Percentiles rank a stretch among this genome's conserved stretches.
Conservation (phyloP, 75 land plant genomes). For the Picea sitchensis region DNA sequence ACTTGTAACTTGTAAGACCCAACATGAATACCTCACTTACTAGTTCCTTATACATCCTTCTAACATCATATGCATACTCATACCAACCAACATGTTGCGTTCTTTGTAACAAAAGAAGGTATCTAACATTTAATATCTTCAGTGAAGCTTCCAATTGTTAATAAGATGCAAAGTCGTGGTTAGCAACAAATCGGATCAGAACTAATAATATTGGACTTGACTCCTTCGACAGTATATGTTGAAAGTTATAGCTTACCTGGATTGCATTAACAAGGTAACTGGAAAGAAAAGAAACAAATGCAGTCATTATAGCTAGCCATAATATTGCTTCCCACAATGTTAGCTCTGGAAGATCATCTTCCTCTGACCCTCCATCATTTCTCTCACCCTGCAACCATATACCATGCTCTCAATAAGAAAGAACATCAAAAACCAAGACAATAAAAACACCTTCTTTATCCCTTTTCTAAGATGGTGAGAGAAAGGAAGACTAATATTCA, state of each 20-base stretch:
- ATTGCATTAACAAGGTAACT: constrained; percentile 84
- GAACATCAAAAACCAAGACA: background rate
- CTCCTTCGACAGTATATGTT: background rate
- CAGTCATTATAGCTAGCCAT: constrained; percentile 73
- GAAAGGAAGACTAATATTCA: background rate
- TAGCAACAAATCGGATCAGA: background rate
- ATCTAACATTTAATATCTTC: background rate
- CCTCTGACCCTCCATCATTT: constrained; percentile 27
- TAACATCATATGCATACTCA: background rate
- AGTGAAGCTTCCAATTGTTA: background rate
- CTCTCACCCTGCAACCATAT: constrained; percentile 21
- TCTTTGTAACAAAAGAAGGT: background rate
- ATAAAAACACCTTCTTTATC: background rate
- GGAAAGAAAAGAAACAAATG: constrained; percentile 67
- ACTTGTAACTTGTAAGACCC: background rate
- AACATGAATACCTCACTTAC: background rate
- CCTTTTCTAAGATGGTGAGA: background rate
- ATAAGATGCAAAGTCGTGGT: background rate
- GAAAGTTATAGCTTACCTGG: constrained; percentile 38
- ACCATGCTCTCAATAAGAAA: constrained; percentile 3
- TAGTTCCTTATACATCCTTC: background rate
- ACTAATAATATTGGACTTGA: constrained; percentile 1
- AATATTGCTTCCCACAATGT: constrained; percentile 53
- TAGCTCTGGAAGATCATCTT: constrained; percentile 44
- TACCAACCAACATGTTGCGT: background rate